phyloP scores from a whole-genome alignment of 305 asterid genomes.

The Fraxinus greggii region DNA sequence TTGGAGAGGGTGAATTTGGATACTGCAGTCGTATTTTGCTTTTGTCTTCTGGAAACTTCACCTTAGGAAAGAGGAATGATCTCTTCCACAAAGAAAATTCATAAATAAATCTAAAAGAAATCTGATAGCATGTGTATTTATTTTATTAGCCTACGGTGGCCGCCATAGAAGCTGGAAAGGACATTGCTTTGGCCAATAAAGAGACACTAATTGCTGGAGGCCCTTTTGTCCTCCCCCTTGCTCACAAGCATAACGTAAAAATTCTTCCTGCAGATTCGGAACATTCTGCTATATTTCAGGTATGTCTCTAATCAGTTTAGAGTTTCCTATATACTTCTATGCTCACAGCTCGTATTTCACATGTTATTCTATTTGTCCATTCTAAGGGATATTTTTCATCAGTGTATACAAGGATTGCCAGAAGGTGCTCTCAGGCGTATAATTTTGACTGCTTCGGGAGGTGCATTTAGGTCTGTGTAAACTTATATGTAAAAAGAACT shows the following conservation, averaged over 20 bases:
- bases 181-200: conserved; percentile 93
- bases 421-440: conserved; percentile 93
- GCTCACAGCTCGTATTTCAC: neutral
- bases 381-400: conserved; percentile 19
- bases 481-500: neutral
- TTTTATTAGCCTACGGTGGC: conserved; percentile 84
- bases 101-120: neutral
- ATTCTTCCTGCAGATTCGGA: conserved; percentile 99
- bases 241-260: conserved; percentile 88
- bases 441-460: conserved; percentile 96
- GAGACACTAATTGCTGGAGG: conserved; percentile 98
- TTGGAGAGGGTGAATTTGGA: neutral
- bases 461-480: conserved; percentile 74
- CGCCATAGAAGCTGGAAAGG: conserved; percentile 96
- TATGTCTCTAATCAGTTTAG: conserved; percentile 18
- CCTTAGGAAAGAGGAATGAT: neutral
- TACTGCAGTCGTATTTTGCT: neutral
- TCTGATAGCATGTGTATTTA: neutral
- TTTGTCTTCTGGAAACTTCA: neutral
- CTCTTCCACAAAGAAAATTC: neutral
- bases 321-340: neutral
- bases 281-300: conserved; percentile 99
- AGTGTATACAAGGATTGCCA: conserved; percentile 99
- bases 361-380: neutral
- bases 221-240: conserved; percentile 96